Evolutionary conservation across 163 green algal species (phyloP), one percentile per base, ranked within the genome.

Genomic region (Chlorella variabilis): DNA sequence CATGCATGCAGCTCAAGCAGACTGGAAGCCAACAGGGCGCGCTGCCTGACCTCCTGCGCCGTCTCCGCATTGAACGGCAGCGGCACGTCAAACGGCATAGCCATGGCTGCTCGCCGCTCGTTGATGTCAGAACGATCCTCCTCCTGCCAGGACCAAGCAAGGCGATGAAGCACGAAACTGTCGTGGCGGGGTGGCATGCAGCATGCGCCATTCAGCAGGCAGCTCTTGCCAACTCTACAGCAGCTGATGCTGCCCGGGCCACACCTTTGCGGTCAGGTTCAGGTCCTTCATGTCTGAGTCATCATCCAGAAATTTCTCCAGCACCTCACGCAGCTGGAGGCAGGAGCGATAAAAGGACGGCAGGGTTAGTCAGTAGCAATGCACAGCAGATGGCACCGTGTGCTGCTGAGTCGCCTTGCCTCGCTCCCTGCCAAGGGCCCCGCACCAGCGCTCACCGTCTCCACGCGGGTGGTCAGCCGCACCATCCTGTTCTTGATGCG

Each of bases 241-340:
- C 45, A 54, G 45, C 11, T 15, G 15, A 54, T 11, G 15, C 11
- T 23, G 45, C 11, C n/a, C n/a, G n/a, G n/a, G n/a, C n/a, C 51
- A 27, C 15, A 62, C 41, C 67, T 74, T 58, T 56, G 48, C 48
- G 21, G 51, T 36, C 21, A 38, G 58, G 86, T 96, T 95, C 76
- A 97, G 90, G 75, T 94, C 89, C 66, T 94, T 91, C 92, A 98
- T 98, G 90, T 98, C 95, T 8, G 87, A 82, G 86, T 98, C 95
- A 86, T 98, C 95, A 78, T 98, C 93, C 74, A 98, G 88, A 66
- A 96, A 93, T 87, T 97, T 95, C 87, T 98, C 94, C 51, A 98
- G 88, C 63, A 98, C 84, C 89, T 96, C 93, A 17, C 89, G 87
- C 77, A 96, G 84, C 91, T 93, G 85, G 36, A 73, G 9, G 9